Conservation (phyloP, 768 basidiomycete species). For the Tricholoma terreum region DNA sequence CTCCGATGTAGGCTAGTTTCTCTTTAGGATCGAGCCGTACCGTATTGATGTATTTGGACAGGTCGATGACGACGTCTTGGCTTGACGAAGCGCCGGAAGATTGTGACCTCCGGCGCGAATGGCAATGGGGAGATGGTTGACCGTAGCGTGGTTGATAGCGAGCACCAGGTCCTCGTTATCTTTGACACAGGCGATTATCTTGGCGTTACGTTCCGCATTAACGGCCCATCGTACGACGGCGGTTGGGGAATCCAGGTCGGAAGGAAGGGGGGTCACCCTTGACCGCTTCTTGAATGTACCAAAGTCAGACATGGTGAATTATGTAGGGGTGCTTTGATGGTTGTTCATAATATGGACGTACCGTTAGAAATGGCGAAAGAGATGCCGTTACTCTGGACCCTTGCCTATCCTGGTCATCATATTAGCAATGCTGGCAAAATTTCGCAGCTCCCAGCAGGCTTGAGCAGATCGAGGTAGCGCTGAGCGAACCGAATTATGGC, state of each 20-base stretch:
- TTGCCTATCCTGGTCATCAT: too few species aligned
- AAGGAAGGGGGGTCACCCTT: background rate
- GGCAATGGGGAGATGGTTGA: slow-evolving; percentile 23
- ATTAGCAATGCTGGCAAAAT: too few species aligned
- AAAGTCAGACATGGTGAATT: too few species aligned
- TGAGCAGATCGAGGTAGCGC: too few species aligned
- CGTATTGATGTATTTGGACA: slow-evolving; percentile 18
- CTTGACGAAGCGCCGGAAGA: slow-evolving; percentile 31
- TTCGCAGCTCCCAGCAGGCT: too few species aligned
- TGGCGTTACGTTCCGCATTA: slow-evolving; percentile 10
- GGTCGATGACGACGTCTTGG: slow-evolving; percentile 38
- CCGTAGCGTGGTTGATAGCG: slow-evolving; percentile 3
- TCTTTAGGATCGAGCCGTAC: slow-evolving; percentile 29
- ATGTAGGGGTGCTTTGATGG: too few species aligned
- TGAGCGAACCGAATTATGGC: too few species aligned
- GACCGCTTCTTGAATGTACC: background rate
- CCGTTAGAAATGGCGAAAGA: too few species aligned
- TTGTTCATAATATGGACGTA: too few species aligned
- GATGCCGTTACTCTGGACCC: too few species aligned
- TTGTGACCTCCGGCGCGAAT: slow-evolving; percentile 38
- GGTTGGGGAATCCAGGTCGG: background rate
- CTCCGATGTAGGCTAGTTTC: slow-evolving; percentile 32
- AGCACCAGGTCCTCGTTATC: slow-evolving; percentile 3
- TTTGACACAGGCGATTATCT: slow-evolving; percentile 8
- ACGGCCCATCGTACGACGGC: background rate